A percentile compares a stretch with the other conserved stretches of the same genome.
These are phyloP conservation scores for Houttuynia cordata DNA, from an alignment of 164 flowering plant genomes.

Conservation along the genomic window DNA sequence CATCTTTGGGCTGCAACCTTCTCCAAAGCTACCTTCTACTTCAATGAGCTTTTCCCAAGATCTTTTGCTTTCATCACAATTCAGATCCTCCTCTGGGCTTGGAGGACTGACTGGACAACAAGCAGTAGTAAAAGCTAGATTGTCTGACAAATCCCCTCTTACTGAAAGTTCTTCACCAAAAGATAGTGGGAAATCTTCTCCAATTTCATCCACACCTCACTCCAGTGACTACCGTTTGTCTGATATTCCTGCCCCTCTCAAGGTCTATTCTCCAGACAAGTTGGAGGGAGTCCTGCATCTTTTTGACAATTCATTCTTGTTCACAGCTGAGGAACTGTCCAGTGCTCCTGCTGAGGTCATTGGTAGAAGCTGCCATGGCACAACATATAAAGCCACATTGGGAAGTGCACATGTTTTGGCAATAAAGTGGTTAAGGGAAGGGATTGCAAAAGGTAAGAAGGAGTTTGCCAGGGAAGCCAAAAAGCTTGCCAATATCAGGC, in stretches of 20 bases:
- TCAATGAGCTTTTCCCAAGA: too few species aligned
- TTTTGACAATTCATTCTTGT: conserved; percentile 36
- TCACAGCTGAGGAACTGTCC: conserved; percentile 65
- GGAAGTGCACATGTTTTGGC: conserved; percentile 38
- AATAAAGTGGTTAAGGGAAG: conserved; percentile 63
- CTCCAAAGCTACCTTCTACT: too few species aligned
- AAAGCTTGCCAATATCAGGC: conserved; percentile 60
- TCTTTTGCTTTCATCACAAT: too few species aligned
- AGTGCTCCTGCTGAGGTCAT: conserved; percentile 64
- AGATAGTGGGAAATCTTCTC: too few species aligned
- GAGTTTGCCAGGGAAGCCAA: conserved; percentile 65
- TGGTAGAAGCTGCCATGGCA: conserved; percentile 74
- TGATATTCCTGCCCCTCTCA: conserved; percentile 20
- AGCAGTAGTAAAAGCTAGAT: too few species aligned
- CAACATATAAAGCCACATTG: conserved; percentile 51
- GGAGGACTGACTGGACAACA: too few species aligned
- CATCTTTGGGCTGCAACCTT: too few species aligned
- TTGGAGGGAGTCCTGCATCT: conserved; percentile 57
- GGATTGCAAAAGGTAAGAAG: conserved; percentile 47
- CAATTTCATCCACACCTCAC: conserved; percentile 31
- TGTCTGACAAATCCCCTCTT: too few species aligned
- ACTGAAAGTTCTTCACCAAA: too few species aligned
- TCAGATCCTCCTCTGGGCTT: too few species aligned
- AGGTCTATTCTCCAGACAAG: conserved; percentile 50
- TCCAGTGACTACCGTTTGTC: conserved; percentile 15